Percentiles rank a stretch among this genome's conserved stretches.
phyloP scores from a whole-genome alignment of 306 rosid species.

The Malus orientalis region DNA sequence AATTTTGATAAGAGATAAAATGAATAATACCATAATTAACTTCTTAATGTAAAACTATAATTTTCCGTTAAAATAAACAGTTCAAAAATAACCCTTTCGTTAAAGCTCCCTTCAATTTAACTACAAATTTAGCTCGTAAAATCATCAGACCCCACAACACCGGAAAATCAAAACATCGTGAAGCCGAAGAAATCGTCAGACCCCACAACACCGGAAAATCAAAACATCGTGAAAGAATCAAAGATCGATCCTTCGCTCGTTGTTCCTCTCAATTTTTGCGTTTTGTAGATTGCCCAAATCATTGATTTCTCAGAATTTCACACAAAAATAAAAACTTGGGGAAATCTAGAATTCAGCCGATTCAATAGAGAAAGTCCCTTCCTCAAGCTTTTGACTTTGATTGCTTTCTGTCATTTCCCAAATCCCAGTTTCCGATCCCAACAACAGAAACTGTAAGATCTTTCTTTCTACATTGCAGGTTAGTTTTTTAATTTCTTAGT shows the following conservation, averaged over 20 bases:
- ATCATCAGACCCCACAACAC: not conserved
- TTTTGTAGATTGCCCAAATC: not conserved
- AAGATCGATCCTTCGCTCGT: not conserved
- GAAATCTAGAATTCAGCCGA: not conserved
- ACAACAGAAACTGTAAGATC: not conserved
- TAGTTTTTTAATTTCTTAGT: not conserved
- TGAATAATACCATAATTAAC: no score
- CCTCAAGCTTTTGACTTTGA: not conserved
- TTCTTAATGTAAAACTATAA: no score
- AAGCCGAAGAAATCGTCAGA: conserved; percentile 8
- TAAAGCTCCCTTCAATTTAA: no score
- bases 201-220: not conserved
- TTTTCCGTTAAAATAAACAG: no score
- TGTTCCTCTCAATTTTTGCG: not conserved
- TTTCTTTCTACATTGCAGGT: not conserved
- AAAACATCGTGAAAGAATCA: not conserved
- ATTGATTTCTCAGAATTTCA: not conserved
- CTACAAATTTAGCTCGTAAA: not conserved
- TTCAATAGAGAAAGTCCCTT: not conserved
- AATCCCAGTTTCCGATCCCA: not conserved
- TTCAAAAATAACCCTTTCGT: no score
- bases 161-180: not conserved
- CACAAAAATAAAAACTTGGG: not conserved
- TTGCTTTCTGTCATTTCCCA: not conserved
- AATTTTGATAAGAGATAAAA: no score